Evolutionary conservation across 139 green algal species (phyloP).

Genomic region (Tetraselmis striata): DNA sequence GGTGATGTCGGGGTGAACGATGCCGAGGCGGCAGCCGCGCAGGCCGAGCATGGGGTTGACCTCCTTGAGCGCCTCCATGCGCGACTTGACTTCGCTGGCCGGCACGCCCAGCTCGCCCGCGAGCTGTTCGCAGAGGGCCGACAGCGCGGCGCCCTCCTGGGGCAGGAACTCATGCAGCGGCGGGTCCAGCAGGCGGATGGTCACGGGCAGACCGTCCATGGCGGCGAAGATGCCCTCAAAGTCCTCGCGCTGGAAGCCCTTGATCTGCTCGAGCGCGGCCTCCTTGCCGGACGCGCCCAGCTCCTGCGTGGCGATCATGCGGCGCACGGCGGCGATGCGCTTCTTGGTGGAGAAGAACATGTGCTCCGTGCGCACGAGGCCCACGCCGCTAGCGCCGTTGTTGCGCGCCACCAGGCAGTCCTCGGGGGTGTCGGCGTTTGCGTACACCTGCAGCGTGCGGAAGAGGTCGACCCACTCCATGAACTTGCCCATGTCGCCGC

Average conservation of each 20-base stretch:
- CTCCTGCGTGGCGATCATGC: slow-evolving; percentile 81
- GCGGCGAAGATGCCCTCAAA: slow-evolving; percentile 79
- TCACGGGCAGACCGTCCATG: slow-evolving; percentile 82
- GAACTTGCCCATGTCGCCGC: slow-evolving; percentile 22
- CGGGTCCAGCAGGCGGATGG: slow-evolving; percentile 86
- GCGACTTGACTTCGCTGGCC: slow-evolving; percentile 29
- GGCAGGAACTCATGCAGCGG: slow-evolving; percentile 94
- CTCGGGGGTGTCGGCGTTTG: slow-evolving; percentile 83
- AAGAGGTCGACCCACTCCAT: slow-evolving; percentile 66
- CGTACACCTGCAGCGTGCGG: slow-evolving; percentile 58
- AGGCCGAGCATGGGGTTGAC: slow-evolving; percentile 85
- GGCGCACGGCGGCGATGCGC: slow-evolving; percentile 69
- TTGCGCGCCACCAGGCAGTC: slow-evolving; percentile 39
- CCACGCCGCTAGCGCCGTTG: slow-evolving; percentile 83
- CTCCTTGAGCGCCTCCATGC: slow-evolving; percentile 70
- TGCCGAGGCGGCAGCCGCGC: slow-evolving; percentile 80
- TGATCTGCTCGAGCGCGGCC: slow-evolving; percentile 59
- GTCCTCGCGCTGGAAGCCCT: slow-evolving; percentile 68
- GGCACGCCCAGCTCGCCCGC: slow-evolving; percentile 31
- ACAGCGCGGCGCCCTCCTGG: slow-evolving; percentile 55
- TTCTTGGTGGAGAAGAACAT: slow-evolving; percentile 85
- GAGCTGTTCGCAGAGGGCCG: slow-evolving; percentile 54
- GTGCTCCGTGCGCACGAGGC: slow-evolving; percentile 83
- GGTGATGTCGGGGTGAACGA: slow-evolving; percentile 82
- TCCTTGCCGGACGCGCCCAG: slow-evolving; percentile 24